These are phyloP conservation scores for Aspergillus candidus DNA, from an alignment of 2,329 filamentous ascomycete species.

Conservation along the genomic window DNA sequence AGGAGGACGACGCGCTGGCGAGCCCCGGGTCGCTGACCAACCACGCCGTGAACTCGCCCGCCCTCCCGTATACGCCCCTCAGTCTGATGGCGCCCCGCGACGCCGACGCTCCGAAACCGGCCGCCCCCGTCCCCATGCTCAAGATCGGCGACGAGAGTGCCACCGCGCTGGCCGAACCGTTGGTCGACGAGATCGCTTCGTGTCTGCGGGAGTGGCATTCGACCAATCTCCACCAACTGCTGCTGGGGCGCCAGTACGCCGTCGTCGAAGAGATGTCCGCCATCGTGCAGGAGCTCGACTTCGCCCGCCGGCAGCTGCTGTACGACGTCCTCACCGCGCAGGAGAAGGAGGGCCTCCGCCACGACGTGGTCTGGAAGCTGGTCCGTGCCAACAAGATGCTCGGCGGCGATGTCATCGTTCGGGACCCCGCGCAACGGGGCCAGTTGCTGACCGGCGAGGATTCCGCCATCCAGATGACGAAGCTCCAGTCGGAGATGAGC, in stretches of 20 bases:
- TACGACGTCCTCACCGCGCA: conserved; percentile 87
- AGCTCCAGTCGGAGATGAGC: conserved; percentile 92
- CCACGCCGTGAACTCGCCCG: conserved; percentile 20
- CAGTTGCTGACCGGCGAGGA: conserved; percentile 86
- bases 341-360: conserved; percentile 73
- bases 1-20: conserved; percentile 28
- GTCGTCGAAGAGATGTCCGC: conserved; percentile 74
- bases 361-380: conserved; percentile 91
- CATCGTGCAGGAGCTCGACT: conserved; percentile 75
- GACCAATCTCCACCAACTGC: conserved; percentile 85
- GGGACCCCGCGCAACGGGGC: conserved; percentile 76
- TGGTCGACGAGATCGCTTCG: conserved; percentile 96
- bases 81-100: conserved; percentile 45
- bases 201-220: conserved; percentile 98
- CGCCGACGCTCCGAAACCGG: conserved; percentile 61
- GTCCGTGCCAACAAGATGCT: conserved; percentile 92
- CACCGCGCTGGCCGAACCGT: conserved; percentile 77
- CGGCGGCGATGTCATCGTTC: conserved; percentile 87
- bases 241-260: conserved; percentile 75
- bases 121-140: conserved; percentile 91
- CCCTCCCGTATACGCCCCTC: conserved; percentile 30
- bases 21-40: conserved; percentile 27
- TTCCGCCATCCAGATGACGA: conserved; percentile 84
- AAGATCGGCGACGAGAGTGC: conserved; percentile 97
- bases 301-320: conserved; percentile 79